Percentiles rank a stretch among this genome's conserved stretches.
Evolutionary conservation across 1,139 yeast genomes (phyloP).

Genomic region (Saccharomyces hybrid): DNA sequence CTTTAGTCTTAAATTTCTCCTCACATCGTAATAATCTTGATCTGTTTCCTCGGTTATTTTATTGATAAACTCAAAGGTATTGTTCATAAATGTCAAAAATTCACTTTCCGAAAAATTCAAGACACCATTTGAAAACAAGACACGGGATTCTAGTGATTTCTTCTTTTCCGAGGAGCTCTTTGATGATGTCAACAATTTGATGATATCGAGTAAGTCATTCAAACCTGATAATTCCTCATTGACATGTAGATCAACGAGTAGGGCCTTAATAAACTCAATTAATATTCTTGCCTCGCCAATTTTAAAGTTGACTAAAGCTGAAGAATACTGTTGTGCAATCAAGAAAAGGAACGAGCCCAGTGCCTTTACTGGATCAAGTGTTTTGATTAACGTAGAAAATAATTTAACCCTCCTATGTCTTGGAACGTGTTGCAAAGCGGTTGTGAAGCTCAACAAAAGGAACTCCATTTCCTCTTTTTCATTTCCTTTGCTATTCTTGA

Average conservation of each 20-base stretch:
- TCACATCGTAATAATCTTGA: conserved; percentile 39
- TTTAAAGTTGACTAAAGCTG: conserved; percentile 47
- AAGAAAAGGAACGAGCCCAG: conserved; percentile 68
- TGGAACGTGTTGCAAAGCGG: conserved; percentile 93
- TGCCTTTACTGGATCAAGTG: conserved; percentile 64
- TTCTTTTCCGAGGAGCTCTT: conserved; percentile 34
- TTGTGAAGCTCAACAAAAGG: conserved; percentile 76
- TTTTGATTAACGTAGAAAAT: conserved; percentile 67
- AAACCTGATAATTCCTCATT: conserved; percentile 62
- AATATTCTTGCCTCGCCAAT: conserved; percentile 57
- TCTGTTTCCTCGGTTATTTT: conserved; percentile 38
- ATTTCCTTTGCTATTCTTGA: conserved; percentile 47
- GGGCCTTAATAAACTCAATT: conserved; percentile 63
- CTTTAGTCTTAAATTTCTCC: conserved; percentile 48
- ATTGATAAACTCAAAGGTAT: conserved; percentile 48
- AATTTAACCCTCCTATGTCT: conserved; percentile 88
- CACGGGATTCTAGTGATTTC: conserved; percentile 41
- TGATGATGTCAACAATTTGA: conserved; percentile 37
- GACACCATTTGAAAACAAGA: conserved; percentile 58
- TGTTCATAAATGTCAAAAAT: conserved; percentile 42
- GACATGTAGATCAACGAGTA: conserved; percentile 60
- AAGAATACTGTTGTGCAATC: conserved; percentile 70
- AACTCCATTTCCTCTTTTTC: conserved; percentile 68
- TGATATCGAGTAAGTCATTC: conserved; percentile 45
- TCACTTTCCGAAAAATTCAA: conserved; percentile 46